A percentile compares a stretch with the other conserved stretches of the same genome.
phyloP scores from a whole-genome alignment of 1,284 basidiomycete species.

The Fomitopsis betulina region DNA sequence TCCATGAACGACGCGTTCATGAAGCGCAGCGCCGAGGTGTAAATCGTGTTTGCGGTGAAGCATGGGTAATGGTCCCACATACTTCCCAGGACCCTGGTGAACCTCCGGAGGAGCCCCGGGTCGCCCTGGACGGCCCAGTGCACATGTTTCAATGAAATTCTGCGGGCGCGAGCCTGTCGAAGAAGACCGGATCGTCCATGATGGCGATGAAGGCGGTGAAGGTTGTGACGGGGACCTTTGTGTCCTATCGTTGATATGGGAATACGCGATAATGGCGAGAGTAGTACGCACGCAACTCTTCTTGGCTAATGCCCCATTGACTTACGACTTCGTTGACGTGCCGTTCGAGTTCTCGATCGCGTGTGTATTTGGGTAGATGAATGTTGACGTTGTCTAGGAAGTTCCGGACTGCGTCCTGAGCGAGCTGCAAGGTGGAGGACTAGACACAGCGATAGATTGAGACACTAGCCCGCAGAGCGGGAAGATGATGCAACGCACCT shows the following conservation, averaged over 20 bases:
- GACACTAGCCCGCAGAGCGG: neutral
- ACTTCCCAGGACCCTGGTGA: conserved; percentile 8
- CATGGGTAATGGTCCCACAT: conserved; percentile 12
- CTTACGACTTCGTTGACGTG: conserved; percentile 5
- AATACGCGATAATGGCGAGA: conserved; percentile 9
- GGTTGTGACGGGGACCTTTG: conserved; percentile 11
- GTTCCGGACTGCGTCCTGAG: neutral
- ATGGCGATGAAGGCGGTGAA: conserved; percentile 11
- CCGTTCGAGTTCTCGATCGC: conserved; percentile 2
- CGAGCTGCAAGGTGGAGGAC: neutral
- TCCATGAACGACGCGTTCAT: conserved; percentile 16
- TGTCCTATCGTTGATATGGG: conserved; percentile 11
- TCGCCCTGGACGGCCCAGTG: conserved; percentile 11
- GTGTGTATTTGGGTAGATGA: neutral
- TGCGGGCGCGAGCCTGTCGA: conserved; percentile 8
- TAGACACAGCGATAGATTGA: neutral
- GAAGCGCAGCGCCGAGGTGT: conserved; percentile 12
- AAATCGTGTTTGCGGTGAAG: conserved; percentile 13
- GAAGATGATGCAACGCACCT: neutral
- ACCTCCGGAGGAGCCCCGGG: conserved; percentile 9
- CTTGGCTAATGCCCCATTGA: neutral
- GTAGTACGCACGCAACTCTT: neutral
- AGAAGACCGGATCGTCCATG: conserved; percentile 11
- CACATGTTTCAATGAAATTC: conserved; percentile 13
- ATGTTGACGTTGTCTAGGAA: conserved; percentile 1